phyloP scores from a whole-genome alignment of 192 early-diverging fungal genomes.

The Coemansia sp. region DNA sequence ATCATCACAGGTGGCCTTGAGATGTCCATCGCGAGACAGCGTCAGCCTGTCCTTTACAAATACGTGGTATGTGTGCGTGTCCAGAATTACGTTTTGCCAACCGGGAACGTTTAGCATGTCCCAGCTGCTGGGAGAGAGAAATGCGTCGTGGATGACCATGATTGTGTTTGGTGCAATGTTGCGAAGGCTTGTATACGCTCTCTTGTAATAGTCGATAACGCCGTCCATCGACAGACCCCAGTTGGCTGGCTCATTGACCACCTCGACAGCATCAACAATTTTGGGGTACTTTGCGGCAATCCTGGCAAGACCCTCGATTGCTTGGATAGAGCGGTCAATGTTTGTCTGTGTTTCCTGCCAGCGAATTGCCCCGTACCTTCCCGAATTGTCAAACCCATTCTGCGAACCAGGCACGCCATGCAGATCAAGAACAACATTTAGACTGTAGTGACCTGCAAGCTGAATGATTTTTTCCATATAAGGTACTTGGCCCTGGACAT shows the following conservation, averaged over 20 bases:
- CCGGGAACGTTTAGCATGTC: slow-evolving; percentile 29
- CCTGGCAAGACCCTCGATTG: slow-evolving; percentile 54
- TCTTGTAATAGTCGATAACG: slow-evolving; percentile 46
- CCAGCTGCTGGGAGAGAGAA: slow-evolving; percentile 49
- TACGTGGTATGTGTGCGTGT: slow-evolving; percentile 58
- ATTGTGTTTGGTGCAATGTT: slow-evolving; percentile 32
- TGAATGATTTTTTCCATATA: slow-evolving; percentile 41
- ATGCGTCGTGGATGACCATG: slow-evolving; percentile 53
- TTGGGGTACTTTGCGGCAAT: slow-evolving; percentile 39
- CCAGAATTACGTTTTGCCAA: slow-evolving; percentile 54
- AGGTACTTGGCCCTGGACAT: slow-evolving; percentile 49
- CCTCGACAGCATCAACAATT: slow-evolving; percentile 46
- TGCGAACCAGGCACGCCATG: slow-evolving; percentile 66
- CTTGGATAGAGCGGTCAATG: slow-evolving; percentile 58
- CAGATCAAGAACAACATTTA: slow-evolving; percentile 61
- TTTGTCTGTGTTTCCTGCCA: slow-evolving; percentile 54
- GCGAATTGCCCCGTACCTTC: slow-evolving; percentile 45
- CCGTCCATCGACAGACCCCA: slow-evolving; percentile 44
- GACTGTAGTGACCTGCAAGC: slow-evolving; percentile 50
- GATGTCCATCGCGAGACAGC: slow-evolving; percentile 30
- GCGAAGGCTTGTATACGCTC: slow-evolving; percentile 42
- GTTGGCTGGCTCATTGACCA: slow-evolving; percentile 56
- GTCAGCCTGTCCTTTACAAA: slow-evolving; percentile 47
- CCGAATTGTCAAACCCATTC: slow-evolving; percentile 64
- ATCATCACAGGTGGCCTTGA: slow-evolving; percentile 42